A percentile compares a stretch with the other conserved stretches of the same genome.
Evolutionary conservation across 2,329 filamentous ascomycete genomes (phyloP).

Genomic region (Alternaria dauci): DNA sequence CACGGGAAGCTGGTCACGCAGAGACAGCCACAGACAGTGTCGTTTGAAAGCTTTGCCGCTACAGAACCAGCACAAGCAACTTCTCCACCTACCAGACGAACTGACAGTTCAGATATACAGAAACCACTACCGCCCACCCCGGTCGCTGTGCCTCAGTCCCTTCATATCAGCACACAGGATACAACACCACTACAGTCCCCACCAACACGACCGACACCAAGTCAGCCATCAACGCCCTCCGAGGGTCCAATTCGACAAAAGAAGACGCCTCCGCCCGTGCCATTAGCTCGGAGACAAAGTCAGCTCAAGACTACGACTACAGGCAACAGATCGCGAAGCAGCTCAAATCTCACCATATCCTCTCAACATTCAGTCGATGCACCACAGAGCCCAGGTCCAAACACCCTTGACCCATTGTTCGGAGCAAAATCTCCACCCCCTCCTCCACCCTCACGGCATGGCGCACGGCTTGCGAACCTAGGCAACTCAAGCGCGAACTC

Average conservation of each 20-base stretch:
- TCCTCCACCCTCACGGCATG: slow-evolving; percentile 46
- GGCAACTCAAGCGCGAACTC: slow-evolving; percentile 39
- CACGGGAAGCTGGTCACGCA: slow-evolving; percentile 77
- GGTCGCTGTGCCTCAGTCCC: slow-evolving; percentile 25
- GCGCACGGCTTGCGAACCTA: slow-evolving; percentile 35
- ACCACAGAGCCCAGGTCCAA: slow-evolving; percentile 25
- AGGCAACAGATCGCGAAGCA: slow-evolving; percentile 45
- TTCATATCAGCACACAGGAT: slow-evolving; percentile 35
- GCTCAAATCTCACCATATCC: slow-evolving; percentile 47
- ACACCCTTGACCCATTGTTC: slow-evolving; percentile 26
- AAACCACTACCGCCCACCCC: slow-evolving; percentile 70
- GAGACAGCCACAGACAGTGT: slow-evolving; percentile 52
- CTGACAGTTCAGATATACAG: slow-evolving; percentile 62
- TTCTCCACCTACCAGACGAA: slow-evolving; percentile 31
- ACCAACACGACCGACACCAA: slow-evolving; percentile 19
- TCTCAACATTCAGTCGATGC: slow-evolving; percentile 47
- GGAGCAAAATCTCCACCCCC: slow-evolving; percentile 43
- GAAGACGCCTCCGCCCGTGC: slow-evolving; percentile 46
- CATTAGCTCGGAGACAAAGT: slow-evolving; percentile 47
- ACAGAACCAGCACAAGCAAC: slow-evolving; percentile 31
- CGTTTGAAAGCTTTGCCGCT: slow-evolving; percentile 45
- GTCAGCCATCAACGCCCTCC: slow-evolving; percentile 29
- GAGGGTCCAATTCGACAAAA: slow-evolving; percentile 37
- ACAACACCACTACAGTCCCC: slow-evolving; percentile 25
- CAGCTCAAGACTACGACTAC: slow-evolving; percentile 43